A percentile compares a stretch with the other conserved stretches of the same genome.
phyloP scores from a whole-genome alignment of 495 filamentous ascomycete species.

The Bacidia gigantensis region DNA sequence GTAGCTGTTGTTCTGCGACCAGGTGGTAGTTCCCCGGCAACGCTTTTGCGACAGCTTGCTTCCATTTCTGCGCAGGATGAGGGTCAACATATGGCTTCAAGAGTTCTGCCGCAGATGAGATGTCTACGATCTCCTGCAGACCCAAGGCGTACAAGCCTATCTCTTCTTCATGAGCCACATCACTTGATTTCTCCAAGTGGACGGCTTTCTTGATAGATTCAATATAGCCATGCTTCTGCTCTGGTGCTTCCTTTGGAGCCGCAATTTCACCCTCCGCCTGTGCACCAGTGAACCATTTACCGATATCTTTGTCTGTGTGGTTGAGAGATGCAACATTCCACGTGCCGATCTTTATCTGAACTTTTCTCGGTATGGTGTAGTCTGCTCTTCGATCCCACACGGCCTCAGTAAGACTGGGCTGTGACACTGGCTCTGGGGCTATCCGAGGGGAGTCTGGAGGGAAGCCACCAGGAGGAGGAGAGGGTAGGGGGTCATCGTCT shows the following conservation, averaged over 20 bases:
- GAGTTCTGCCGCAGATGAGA: constrained; percentile 52
- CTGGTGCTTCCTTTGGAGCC: constrained; percentile 25
- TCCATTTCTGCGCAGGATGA: constrained; percentile 59
- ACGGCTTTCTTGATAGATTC: constrained; percentile 11
- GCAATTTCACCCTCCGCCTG: constrained; percentile 51
- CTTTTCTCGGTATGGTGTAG: constrained; percentile 53
- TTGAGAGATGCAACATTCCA: constrained; percentile 88
- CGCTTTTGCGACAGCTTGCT: constrained; percentile 51
- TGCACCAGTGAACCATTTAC: constrained; percentile 69
- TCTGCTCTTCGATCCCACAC: constrained; percentile 61
- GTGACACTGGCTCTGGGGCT: constrained; percentile 16
- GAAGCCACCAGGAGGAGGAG: constrained; percentile 15
- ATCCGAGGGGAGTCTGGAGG: constrained; percentile 15
- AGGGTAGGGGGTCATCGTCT: constrained; percentile 17
- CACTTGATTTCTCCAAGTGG: constrained; percentile 12
- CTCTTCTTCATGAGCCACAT: constrained; percentile 35
- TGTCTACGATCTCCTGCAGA: constrained; percentile 82
- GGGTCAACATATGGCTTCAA: constrained; percentile 62
- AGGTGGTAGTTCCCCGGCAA: constrained; percentile 65
- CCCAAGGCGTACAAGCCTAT: constrained; percentile 83
- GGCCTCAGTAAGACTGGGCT: constrained; percentile 41
- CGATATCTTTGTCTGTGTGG: constrained; percentile 74
- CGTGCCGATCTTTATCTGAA: constrained; percentile 74
- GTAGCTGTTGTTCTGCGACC: constrained; percentile 68
- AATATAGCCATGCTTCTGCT: constrained; percentile 9